A percentile compares a stretch with the other conserved stretches of the same genome.
Evolutionary conservation across 805 yeast genomes (phyloP).

Genomic region (Monosporozyma yasuniensis): DNA sequence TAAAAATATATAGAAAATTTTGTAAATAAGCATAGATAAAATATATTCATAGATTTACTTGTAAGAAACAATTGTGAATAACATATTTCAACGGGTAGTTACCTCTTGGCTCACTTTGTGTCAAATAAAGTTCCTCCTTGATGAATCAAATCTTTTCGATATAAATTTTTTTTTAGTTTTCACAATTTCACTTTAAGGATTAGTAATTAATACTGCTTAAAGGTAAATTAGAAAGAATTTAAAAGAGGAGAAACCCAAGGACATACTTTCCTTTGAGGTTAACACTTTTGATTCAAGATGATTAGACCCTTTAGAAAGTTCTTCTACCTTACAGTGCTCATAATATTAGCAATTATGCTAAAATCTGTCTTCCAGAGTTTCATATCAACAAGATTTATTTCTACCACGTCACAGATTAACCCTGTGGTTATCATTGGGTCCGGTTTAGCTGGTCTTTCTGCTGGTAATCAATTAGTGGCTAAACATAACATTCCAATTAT

Average conservation of each 20-base stretch:
- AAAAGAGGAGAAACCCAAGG: background rate
- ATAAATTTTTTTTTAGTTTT: background rate
- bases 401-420: background rate
- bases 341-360: background rate
- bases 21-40: background rate
- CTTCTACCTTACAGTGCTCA: background rate
- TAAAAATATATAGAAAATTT: background rate
- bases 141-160: background rate
- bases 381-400: background rate
- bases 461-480: constrained; percentile 33
- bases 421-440: constrained; percentile 45
- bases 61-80: no score
- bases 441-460: constrained; percentile 49
- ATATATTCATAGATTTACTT: background rate
- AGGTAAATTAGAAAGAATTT: background rate
- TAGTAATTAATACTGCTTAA: background rate
- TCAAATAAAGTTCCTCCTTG: background rate
- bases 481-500: constrained; percentile 35
- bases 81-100: no score
- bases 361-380: background rate
- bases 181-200: background rate
- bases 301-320: constrained; percentile 3
- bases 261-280: background rate
- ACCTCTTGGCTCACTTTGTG: background rate
- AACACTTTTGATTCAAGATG: background rate